Base-by-base conservation (phyloP, 495 filamentous ascomycete species). In the Aspergillus bridgeri region DNA sequence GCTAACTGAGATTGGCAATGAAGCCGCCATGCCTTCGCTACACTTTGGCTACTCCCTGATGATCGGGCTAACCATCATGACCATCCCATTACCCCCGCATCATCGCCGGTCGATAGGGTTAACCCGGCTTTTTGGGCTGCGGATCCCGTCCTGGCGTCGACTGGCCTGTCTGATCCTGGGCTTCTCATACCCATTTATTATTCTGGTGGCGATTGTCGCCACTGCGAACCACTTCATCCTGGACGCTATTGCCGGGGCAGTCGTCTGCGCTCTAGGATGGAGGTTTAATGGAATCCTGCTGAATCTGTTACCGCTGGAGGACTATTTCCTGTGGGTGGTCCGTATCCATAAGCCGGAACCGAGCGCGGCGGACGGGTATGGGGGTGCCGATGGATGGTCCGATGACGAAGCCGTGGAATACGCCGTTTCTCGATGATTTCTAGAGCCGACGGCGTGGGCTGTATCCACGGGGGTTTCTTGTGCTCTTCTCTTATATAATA, bases 21-120 rank as follows among this genome's bases (percentile, higher is more conserved):
- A 38, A 72, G 89, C 89, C 22, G 89, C 89, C 17, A 91, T 91
- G 89, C 89, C 89, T 6, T 86, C 85, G 17, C 79, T 92, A 60
- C 88, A 92, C 66, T 92, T 92, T 67, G 89, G 87, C 11, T 92
- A 91, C 64, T 86, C 88, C 6, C 82, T 92, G 29, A 81, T 89
- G 66, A 86, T 91, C 58, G 89, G 89, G 15, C 70, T 86, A 18
- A 90, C 88, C 0, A 80, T 91, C 55, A 77, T 83, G 69, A 72
- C 70, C 21, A 77, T 84, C 38, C 80, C 80, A 24, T 70, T 82
- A 20, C 69, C 71, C 27, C 63, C 65, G 11, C 69, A 71, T 22
- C 69, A 76, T 43, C 69, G 62, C 46, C 65, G 69, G 18, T 54
- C 61, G 15, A 51, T 60, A 22, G 42, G 57, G 8, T 51, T 67